Base-by-base conservation (phyloP, 2,329 filamentous ascomycete species). In the Fusarium circinatum region DNA sequence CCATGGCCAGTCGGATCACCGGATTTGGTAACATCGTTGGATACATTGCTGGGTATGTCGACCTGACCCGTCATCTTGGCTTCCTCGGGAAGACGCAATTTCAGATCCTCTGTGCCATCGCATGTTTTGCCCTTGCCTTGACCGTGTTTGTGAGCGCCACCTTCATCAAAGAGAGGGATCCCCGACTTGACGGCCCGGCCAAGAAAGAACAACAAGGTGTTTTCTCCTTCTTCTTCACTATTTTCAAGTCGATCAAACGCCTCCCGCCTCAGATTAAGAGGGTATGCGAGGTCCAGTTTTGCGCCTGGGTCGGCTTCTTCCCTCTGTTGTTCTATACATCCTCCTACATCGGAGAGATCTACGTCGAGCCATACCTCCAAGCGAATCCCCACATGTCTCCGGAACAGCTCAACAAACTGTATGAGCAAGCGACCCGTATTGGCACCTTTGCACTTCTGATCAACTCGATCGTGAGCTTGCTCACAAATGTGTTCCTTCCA, bases 261-360 rank as follows among this genome's bases (percentile, higher is more conserved):
- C 86, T 98, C 12, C 95, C 96, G 2, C 91, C 92, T 1, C 95
- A 97, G 82, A 94, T 96, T 73, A 89, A 89, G 71, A 92, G 90
- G 72, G 94, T 98, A 42, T 98, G 95, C 79, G 85, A 91, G 73
- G 92, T 95, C 0, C 93, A 96, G 80, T 90, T 96, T 76, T 95
- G 92, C 69, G 94, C 94, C 10, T 98, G 95, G 95, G 91, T 98
- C 64, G 96, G 94, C 59, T 98, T 96, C 90, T 98, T 98, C 78
- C 95, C 95, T 2, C 95, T 98, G 81, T 87, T 98, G 6, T 98
- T 97, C 84, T 98, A 98, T 85, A 94, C 94, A 10, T 97, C 95
- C 3, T 97, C 94, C 24, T 98, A 96, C 81, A 93, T 98, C 75
- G 95, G 94, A 70, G 94, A 98, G 80, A 93, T 98, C 64, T 98